Percentiles rank a stretch among this genome's conserved stretches.
These are phyloP conservation scores for Chenopodium quinoa DNA, from an alignment of 148 eudicot species.

Conservation along the genomic window DNA sequence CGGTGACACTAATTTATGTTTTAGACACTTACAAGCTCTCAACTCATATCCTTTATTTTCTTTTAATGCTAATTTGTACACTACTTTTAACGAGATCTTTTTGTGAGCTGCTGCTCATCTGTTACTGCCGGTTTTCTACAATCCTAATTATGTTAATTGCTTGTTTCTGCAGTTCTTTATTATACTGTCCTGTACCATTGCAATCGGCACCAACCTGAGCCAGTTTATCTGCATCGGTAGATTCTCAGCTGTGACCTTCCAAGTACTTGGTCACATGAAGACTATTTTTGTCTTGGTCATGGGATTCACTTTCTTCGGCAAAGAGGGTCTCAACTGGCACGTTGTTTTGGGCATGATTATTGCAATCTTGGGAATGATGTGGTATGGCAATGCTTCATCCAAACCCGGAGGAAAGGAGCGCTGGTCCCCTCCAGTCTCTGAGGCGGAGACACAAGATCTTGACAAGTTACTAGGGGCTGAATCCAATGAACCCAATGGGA, in stretches of 20 bases:
- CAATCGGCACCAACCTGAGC: conserved; percentile 57
- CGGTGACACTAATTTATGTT: not conserved
- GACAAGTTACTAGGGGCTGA: conserved; percentile 28
- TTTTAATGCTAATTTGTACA: not conserved
- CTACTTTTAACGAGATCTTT: too few species aligned
- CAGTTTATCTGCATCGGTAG: conserved; percentile 66
- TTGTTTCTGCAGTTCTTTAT: conserved; percentile 43
- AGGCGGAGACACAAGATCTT: conserved; percentile 31
- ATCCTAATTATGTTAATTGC: not conserved
- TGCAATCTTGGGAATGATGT: conserved; percentile 51
- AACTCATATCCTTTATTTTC: not conserved
- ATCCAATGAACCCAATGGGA: conserved; percentile 18
- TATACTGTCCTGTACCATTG: conserved; percentile 44
- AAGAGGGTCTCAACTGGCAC: conserved; percentile 51
- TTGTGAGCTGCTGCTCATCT: not conserved
- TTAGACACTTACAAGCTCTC: not conserved
- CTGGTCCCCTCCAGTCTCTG: conserved; percentile 28
- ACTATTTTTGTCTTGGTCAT: conserved; percentile 47
- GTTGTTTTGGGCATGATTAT: conserved; percentile 47
- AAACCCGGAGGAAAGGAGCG: conserved; percentile 55
- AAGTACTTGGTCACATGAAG: conserved; percentile 61
- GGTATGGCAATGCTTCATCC: conserved; percentile 54
- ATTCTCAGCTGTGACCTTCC: conserved; percentile 59
- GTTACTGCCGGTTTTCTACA: not conserved
- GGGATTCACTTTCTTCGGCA: conserved; percentile 53